Percentiles rank a stretch among this genome's conserved stretches.
Conservation (phyloP, 257 asterid species). For the Hygrophila difformis region DNA sequence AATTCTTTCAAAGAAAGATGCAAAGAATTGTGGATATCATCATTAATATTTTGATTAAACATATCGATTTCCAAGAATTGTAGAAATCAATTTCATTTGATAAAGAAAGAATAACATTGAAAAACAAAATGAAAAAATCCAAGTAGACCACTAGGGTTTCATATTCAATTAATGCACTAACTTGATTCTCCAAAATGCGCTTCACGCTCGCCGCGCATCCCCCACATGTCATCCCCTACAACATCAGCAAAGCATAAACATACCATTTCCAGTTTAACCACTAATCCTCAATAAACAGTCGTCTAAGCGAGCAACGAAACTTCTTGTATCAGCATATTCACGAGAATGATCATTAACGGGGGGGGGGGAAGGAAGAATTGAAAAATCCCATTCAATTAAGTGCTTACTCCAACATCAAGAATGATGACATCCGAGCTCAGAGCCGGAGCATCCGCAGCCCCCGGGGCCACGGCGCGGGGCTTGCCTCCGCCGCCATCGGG, state of each 20-base stretch:
- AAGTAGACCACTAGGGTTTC: neutral
- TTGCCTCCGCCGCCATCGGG: slow-evolving; percentile 48
- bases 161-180: slow-evolving; percentile 21
- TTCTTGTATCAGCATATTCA: no score
- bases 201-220: slow-evolving; percentile 68
- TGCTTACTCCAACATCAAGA: slow-evolving; percentile 83
- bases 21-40: neutral
- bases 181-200: slow-evolving; percentile 61
- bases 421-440: slow-evolving; percentile 72
- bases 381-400: neutral
- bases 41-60: no score
- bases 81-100: no score
- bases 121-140: no score
- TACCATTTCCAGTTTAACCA: no score
- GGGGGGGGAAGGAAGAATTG: neutral
- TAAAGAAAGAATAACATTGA: no score
- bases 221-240: slow-evolving; percentile 75
- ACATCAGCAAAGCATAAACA: neutral
- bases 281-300: neutral
- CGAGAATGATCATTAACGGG: no score
- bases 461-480: slow-evolving; percentile 41
- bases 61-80: no score
- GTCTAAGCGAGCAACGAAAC: neutral
- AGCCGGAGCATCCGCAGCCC: slow-evolving; percentile 46
- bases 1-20: neutral